Percentiles rank a stretch among this genome's conserved stretches.
Evolutionary conservation across 2,329 filamentous ascomycete species (phyloP).

Genomic region (Aspergillus ustus): DNA sequence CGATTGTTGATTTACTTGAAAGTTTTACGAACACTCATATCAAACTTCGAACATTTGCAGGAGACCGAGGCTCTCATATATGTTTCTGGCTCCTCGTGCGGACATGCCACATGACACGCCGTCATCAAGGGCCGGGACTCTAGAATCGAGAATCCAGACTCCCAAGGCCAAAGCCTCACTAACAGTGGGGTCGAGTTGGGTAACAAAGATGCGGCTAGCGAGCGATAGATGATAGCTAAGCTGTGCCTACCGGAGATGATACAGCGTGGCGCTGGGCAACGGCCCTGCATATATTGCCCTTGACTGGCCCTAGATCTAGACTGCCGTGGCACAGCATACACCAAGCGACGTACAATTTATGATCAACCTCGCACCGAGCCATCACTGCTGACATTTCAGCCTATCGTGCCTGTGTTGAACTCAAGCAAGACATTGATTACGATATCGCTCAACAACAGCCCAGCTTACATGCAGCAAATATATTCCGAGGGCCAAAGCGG

Average conservation of each 20-base stretch:
- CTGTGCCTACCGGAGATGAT: neutral
- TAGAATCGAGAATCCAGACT: neutral
- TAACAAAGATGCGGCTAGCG: neutral
- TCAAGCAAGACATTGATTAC: neutral
- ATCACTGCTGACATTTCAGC: neutral
- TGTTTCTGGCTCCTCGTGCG: neutral
- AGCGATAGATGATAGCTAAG: neutral
- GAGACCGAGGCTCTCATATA: neutral
- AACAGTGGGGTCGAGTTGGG: neutral
- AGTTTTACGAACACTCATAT: neutral
- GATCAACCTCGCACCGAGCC: neutral
- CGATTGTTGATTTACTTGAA: neutral
- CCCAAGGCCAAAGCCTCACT: no score
- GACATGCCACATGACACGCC: neutral
- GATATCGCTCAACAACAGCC: neutral
- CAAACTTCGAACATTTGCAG: neutral
- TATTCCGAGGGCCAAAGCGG: neutral
- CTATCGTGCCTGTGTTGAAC: neutral
- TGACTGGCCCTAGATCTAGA: neutral
- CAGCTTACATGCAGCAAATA: neutral
- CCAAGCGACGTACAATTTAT: neutral
- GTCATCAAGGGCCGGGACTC: neutral
- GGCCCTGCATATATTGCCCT: constrained; percentile 12
- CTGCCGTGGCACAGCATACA: neutral
- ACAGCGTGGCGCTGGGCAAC: neutral